Percentiles rank a stretch among this genome's conserved stretches.
Evolutionary conservation across 148 eudicot species (phyloP).

Genomic region (Simmondsia chinensis): DNA sequence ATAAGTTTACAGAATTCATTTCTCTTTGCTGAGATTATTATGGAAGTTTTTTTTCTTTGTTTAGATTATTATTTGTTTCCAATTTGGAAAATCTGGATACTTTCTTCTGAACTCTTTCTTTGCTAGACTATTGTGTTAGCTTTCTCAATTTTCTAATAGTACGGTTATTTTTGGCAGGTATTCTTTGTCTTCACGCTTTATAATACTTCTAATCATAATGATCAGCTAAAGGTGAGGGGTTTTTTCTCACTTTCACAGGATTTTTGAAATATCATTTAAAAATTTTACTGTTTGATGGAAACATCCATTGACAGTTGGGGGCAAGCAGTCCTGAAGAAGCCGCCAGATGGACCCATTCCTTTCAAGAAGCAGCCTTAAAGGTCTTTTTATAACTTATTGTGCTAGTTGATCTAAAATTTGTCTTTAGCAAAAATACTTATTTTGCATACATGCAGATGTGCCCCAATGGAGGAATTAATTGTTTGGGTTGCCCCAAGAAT

Average conservation of each 20-base stretch:
- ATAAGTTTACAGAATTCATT: neutral
- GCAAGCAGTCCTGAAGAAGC: conserved; percentile 70
- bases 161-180: too few relatives aligned
- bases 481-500: conserved; percentile 20
- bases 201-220: conserved; percentile 48
- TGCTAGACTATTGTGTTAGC: neutral
- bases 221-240: conserved; percentile 43
- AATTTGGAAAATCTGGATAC: neutral
- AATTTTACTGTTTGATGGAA: neutral
- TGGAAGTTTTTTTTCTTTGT: neutral
- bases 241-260: conserved; percentile 6
- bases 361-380: conserved; percentile 46
- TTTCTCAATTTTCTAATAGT: too few relatives aligned
- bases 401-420: neutral
- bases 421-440: neutral
- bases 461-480: conserved; percentile 14
- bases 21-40: neutral
- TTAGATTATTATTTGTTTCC: neutral
- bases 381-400: conserved; percentile 10
- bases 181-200: conserved; percentile 54
- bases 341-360: conserved; percentile 57
- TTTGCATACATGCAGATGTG: conserved; percentile 24
- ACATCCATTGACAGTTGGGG: conserved; percentile 32
- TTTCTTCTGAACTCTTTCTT: neutral
- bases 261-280: neutral